Conservation (phyloP, 129 eudicot genomes). For the Scalesia atractyloides region DNA sequence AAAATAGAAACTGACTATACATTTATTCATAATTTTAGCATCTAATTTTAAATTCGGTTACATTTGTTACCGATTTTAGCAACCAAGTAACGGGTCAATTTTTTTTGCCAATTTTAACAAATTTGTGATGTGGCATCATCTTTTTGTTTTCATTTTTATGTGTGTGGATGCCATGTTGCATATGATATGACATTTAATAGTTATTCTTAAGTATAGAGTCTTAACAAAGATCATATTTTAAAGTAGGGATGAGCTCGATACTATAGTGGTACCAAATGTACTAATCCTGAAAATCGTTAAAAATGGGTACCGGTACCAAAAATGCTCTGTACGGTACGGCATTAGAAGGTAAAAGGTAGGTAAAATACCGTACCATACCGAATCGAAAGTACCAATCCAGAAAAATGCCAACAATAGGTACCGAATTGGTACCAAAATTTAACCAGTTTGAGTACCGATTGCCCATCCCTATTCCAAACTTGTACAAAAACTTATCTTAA, state of each 20-base stretch:
- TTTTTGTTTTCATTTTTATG: not conserved
- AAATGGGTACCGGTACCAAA: too few relatives aligned
- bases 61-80: not conserved
- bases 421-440: too few relatives aligned
- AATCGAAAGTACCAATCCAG: too few relatives aligned
- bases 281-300: too few relatives aligned
- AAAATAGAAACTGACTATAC: not conserved
- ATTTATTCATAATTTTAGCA: not conserved
- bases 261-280: too few relatives aligned
- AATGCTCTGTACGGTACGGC: too few relatives aligned
- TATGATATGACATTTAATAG: not conserved
- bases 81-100: not conserved
- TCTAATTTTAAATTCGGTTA: not conserved
- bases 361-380: too few relatives aligned
- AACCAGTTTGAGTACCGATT: too few relatives aligned
- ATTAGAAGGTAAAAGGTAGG: too few relatives aligned
- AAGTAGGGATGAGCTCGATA: not conserved
- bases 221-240: not conserved
- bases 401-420: too few relatives aligned
- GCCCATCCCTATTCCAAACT: too few relatives aligned
- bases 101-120: not conserved
- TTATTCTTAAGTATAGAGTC: not conserved
- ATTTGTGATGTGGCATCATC: not conserved
- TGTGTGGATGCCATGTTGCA: not conserved
- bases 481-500: not conserved